Evolutionary conservation across 768 basidiomycete genomes (phyloP), one percentile per base, ranked within the genome.

Genomic region (Boletus coccyginus): DNA sequence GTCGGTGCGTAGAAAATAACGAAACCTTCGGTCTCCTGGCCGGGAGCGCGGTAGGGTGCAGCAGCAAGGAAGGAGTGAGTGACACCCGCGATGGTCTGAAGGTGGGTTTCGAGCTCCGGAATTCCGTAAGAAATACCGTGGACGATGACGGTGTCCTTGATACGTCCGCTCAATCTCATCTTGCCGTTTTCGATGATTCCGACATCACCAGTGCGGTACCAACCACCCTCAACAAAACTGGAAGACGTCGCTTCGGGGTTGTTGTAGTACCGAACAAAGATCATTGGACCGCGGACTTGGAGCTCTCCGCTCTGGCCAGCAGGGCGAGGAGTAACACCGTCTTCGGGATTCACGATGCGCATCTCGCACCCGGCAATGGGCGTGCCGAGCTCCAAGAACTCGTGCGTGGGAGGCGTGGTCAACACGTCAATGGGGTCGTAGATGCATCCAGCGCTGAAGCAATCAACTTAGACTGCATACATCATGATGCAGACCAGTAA

Each of bases 201-300:
- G 7, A 80, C 67, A 60, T 86, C 85, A 1, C 85, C 84, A n/a
- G 83, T 84, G 60, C 77, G 78, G 68, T 81, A 81, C 84, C 84
- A 86, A 6, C 79, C 74, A 21, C 78, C 80, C 10, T 66, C 58
- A 0, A 75, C 73, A 58, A 86, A 80, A 31, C 78, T 75, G 31
- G 77, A 73, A 8, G 57, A 54, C 7, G 82, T 85, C 0, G 82
- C 81, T 51, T 74, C 63, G 12, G 66, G 57, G 62, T 84, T 82
- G 62, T 73, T 75, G 69, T 75, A 77, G 60, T 85, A 84, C 17
- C 78, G 76, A n/a, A 64, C 64, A 54, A 75, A 74, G 5, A 78
- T 47, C 54, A 71, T 73, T 0, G 74, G 69, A 1, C 77, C 78
- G 19, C 71, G 67, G n/a, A 84, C 58, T 55, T 76, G 75, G 7